phyloP scores from a whole-genome alignment of 306 rosid species.

The Rosa multiflora region DNA sequence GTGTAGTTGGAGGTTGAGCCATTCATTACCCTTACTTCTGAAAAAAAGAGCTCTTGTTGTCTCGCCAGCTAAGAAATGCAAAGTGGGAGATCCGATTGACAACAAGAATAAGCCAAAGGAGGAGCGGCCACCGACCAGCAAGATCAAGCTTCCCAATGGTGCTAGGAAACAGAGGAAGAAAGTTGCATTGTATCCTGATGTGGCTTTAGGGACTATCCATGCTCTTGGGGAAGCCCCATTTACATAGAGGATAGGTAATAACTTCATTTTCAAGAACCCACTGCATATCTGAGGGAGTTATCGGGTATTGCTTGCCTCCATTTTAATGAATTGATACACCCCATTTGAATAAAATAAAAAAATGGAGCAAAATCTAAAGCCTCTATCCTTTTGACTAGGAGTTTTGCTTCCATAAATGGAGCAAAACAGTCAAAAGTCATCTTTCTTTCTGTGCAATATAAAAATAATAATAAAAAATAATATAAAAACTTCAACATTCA shows the following conservation, averaged over 20 bases:
- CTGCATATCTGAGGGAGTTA: not conserved
- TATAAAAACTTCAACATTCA: conserved; percentile 17
- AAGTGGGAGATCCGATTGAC: no score
- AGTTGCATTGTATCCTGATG: no score
- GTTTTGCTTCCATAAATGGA: conserved; percentile 35
- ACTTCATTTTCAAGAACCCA: not conserved
- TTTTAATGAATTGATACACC: not conserved
- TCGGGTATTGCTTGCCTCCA: not conserved
- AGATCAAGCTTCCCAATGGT: no score
- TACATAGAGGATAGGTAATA: not conserved
- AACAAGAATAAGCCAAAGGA: no score
- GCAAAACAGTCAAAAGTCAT: conserved; percentile 23
- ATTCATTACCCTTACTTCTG: no score
- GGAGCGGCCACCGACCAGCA: no score
- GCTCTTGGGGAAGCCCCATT: not conserved
- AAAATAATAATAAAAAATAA: not conserved
- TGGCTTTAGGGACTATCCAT: no score
- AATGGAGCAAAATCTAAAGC: conserved; percentile 19
- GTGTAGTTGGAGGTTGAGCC: no score
- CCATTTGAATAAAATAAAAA: not conserved
- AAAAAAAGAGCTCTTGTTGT: no score
- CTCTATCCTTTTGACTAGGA: conserved; percentile 28
- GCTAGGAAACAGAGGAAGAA: no score
- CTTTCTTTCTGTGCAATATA: conserved; percentile 24
- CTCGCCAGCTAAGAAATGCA: no score